Evolutionary conservation across 208 protist species (phyloP).

Genomic region (Crithidia acanthocephali): DNA sequence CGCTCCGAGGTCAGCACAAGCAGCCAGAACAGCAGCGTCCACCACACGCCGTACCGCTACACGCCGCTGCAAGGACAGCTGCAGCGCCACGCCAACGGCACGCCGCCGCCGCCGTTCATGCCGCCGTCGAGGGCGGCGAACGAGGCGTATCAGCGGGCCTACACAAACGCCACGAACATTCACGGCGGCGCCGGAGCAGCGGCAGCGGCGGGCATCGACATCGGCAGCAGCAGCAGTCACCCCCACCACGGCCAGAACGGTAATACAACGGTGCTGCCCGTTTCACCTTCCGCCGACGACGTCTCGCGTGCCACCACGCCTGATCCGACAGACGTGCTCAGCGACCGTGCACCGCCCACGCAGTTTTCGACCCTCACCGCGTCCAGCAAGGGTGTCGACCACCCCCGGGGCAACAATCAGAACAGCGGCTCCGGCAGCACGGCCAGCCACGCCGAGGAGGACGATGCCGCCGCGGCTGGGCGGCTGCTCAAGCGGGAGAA

Average conservation of each 20-base stretch:
- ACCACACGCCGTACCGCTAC: not conserved
- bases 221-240: not conserved
- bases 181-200: too few species aligned
- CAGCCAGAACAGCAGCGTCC: conserved; percentile 11
- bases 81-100: not conserved
- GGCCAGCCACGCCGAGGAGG: not conserved
- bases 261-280: not conserved
- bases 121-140: not conserved
- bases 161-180: not conserved
- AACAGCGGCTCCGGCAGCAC: not conserved
- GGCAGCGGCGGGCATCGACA: too few species aligned
- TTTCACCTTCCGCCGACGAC: not conserved
- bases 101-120: conserved; percentile 6
- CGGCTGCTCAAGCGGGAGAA: not conserved
- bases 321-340: conserved; percentile 7
- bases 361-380: not conserved
- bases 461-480: not conserved
- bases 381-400: not conserved
- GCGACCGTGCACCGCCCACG: not conserved
- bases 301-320: not conserved
- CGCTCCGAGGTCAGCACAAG: conserved; percentile 10
- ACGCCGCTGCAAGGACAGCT: not conserved
- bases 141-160: not conserved
- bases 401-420: not conserved
- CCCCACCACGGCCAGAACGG: not conserved